Evolutionary conservation across 371 early-diverging fungal genomes (phyloP), one percentile per base, ranked within the genome.

Genomic region (Rhizopus microsporus): DNA sequence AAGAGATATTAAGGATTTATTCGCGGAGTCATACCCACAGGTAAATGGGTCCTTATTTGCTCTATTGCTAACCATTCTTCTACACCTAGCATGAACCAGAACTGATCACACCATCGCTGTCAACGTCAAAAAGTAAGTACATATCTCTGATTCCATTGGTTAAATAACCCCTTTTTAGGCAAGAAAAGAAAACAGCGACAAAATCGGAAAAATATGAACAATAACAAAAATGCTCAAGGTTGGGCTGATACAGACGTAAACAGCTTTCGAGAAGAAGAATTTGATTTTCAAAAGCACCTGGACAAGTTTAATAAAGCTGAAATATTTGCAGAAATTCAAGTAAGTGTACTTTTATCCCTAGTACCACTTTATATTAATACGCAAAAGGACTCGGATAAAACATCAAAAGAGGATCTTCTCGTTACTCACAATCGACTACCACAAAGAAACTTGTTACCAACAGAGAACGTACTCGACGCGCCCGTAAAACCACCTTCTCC

Each of bases 221-320:
- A 43, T 38, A 12, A 35, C 1, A 34, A 4, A 13, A 57, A 49
- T 31, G 52, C n/a, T 33, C 71, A 78, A 50, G 79, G 72, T 9
- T 84, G 84, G 85, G 82, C 82, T 17, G 74, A 76, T 39, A 82
- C 80, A 12, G 86, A 88, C 62, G 85, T 82, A 5, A 69, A 78
- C 29, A 79, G 76, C 23, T 83, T 82, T 34, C 73, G 69, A 51
- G 81, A 77, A 33, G 75, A 88, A 39, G 93, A 91, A 54, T 93
- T 93, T 75, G 92, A 92, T 62, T 92, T 92, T 60, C 89, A 91
- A 65, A 83, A 84, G 32, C 88, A 89, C 57, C 64, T 93, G 31
- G 68, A 75, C n/a, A 80, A 85, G 72, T 88, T 89, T 82, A 85
- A 93, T 61, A 93, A 93, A 75, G 77, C 78, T 29, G 81, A 81